Evolutionary conservation across 495 filamentous ascomycete species (phyloP).

Genomic region (Cudoniella acicularis): DNA sequence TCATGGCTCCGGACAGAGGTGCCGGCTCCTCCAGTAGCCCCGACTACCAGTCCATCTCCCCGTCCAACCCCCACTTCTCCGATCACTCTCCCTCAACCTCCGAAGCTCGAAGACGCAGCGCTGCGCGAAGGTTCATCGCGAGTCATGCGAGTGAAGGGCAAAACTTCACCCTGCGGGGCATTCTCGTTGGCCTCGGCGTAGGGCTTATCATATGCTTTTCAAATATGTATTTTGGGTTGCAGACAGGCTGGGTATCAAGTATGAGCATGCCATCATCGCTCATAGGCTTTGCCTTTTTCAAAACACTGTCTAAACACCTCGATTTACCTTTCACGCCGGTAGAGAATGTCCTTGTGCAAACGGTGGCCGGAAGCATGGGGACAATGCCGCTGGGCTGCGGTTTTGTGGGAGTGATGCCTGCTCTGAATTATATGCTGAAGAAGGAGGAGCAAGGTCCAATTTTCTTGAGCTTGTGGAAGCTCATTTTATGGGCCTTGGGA

Average conservation of each 20-base stretch:
- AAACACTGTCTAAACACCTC: constrained; percentile 65
- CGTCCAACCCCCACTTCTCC: constrained; percentile 6
- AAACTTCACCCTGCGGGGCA: constrained; percentile 80
- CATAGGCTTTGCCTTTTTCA: constrained; percentile 96
- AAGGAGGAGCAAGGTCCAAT: constrained; percentile 75
- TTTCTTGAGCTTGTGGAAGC: constrained; percentile 62
- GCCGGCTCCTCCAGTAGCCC: not conserved
- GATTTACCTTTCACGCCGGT: constrained; percentile 83
- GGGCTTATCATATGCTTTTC: constrained; percentile 90
- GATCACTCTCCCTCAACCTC: constrained; percentile 12
- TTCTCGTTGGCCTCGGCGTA: constrained; percentile 76
- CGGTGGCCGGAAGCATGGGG: constrained; percentile 89
- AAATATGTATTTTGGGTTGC: constrained; percentile 96
- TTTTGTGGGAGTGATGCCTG: constrained; percentile 89
- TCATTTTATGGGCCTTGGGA: constrained; percentile 86
- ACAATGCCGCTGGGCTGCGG: constrained; percentile 97
- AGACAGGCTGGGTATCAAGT: constrained; percentile 81
- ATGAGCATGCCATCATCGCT: constrained; percentile 84
- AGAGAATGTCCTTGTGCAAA: constrained; percentile 97
- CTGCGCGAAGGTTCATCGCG: constrained; percentile 34
- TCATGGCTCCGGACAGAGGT: constrained; percentile 39
- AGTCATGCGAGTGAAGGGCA: constrained; percentile 34
- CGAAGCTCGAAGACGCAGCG: constrained; percentile 26
- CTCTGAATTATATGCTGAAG: constrained; percentile 79
- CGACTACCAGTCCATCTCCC: constrained; percentile 17